Evolutionary conservation across 345 rosid species (phyloP).

Genomic region (Triadica sebifera): DNA sequence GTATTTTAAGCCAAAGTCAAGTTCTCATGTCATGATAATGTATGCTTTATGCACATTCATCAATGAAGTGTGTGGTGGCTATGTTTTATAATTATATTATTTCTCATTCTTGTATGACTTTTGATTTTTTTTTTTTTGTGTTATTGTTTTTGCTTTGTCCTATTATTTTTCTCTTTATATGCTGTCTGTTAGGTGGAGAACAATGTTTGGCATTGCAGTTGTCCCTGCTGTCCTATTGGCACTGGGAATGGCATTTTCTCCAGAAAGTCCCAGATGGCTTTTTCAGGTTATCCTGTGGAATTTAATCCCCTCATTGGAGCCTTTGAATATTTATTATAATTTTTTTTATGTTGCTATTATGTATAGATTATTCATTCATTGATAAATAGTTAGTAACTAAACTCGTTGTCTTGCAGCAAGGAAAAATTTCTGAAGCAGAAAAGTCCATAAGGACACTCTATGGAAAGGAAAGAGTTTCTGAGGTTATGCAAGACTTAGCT

Average conservation of each 20-base stretch:
- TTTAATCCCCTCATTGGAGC: conserved; percentile 3
- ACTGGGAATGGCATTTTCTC: conserved; percentile 83
- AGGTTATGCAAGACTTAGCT: conserved; percentile 72
- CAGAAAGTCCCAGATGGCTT: conserved; percentile 99
- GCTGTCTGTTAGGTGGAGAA: conserved; percentile 79
- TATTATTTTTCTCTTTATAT: conserved; percentile 8
- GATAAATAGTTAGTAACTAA: not conserved
- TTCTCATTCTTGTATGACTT: not conserved
- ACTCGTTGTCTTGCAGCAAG: conserved; percentile 57
- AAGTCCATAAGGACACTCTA: conserved; percentile 70
- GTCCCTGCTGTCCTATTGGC: conserved; percentile 85
- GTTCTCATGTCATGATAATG: not conserved
- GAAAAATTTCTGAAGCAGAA: conserved; percentile 75
- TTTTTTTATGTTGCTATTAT: not conserved
- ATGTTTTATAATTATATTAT: not conserved
- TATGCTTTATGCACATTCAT: not conserved
- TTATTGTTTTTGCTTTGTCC: not conserved
- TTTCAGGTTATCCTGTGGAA: conserved; percentile 60
- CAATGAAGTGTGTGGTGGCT: not conserved
- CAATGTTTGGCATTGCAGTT: conserved; percentile 85
- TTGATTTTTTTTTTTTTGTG: not conserved
- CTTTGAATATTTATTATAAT: conserved; percentile 2
- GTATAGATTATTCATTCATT: not conserved
- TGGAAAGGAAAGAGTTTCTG: conserved; percentile 91
- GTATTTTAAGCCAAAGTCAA: not conserved